Base-by-base conservation (phyloP, 2,329 filamentous ascomycete genomes). In the Stenocarpella maydis region DNA sequence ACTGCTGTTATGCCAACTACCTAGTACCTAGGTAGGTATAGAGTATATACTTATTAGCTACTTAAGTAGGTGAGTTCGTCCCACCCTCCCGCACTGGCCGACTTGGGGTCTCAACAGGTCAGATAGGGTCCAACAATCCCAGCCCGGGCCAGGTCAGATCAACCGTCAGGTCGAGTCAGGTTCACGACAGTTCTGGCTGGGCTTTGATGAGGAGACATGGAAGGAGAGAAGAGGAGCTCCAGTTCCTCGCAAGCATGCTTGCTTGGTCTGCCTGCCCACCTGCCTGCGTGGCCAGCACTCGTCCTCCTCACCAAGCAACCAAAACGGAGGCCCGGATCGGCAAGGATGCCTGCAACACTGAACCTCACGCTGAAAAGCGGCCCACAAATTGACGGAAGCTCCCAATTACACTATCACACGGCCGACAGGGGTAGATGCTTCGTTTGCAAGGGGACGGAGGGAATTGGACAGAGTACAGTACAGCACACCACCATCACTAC, bases 291-390 rank as follows among this genome's bases (percentile, higher is more conserved):
- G 19, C n/a, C 45, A 26, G 41, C 41, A 49, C 26, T n/a, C n/a
- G 10, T 37, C 12, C 50, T 53, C 41, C 43, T 49, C 58, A 49
- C 43, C 58, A 63, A 49, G 24, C 58, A 39, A 37, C 26, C n/a
- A 49, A 34, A 63, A 63, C 58, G 58, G 58, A 63, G 43, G 58
- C 58, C 58, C 58, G 28, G 37, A 63, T 37, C n/a, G 58, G 58
- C 37, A 63, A 63, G 43, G 58, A 49, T 63, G 41, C 43, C 43
- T 63, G 58, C 28, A 43, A 41, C 41, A 43, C 43, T 63, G 58
- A n/a, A 43, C 58, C 41, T 41, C 43, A 63, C 19, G 41, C 43
- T 63, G 58, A 37, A 37, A 49, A 24, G 19, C 43, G 58, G 10
- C 58, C 58, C 58, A 63, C 43, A 47, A 37, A 37, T 63, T 15